Conservation (phyloP, 2,329 filamentous ascomycete species). For the Aureobasidium mangrovei region DNA sequence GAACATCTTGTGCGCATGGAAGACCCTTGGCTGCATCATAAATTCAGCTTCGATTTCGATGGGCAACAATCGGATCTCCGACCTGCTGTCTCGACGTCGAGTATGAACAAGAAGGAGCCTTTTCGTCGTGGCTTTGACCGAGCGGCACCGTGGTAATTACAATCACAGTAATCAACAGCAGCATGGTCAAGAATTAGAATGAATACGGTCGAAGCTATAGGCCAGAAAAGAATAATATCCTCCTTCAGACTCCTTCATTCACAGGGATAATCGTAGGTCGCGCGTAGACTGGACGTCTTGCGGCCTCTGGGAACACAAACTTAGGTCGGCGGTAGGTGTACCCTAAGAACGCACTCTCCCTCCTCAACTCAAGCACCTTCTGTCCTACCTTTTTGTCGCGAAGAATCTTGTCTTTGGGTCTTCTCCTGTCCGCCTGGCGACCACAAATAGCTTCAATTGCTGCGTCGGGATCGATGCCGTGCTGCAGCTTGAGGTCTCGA, state of each 20-base stretch:
- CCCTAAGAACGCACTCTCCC: constrained; percentile 74
- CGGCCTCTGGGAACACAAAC: background rate
- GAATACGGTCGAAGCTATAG: background rate
- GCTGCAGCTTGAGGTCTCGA: constrained; percentile 16
- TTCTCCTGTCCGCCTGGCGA: constrained; percentile 57
- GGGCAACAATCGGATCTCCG: too few species aligned
- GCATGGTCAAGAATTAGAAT: background rate
- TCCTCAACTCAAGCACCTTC: constrained; percentile 69
- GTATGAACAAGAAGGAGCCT: too few species aligned
- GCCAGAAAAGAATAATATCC: background rate
- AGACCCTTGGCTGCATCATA: too few species aligned
- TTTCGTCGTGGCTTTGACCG: background rate
- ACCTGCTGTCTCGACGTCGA: too few species aligned
- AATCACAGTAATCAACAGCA: too few species aligned
- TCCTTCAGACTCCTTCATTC: background rate
- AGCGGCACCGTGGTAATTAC: background rate
- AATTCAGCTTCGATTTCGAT: too few species aligned
- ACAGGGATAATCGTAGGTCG: constrained; percentile 12
- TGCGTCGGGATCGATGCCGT: constrained; percentile 1
- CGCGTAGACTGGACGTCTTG: background rate
- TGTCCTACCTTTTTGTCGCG: constrained; percentile 60
- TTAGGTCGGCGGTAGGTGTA: constrained; percentile 62
- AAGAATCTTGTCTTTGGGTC: constrained; percentile 76
- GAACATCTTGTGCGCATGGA: too few species aligned
- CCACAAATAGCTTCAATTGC: background rate